Evolutionary conservation across 768 basidiomycete species (phyloP).

Genomic region (Lenzites betulinus): DNA sequence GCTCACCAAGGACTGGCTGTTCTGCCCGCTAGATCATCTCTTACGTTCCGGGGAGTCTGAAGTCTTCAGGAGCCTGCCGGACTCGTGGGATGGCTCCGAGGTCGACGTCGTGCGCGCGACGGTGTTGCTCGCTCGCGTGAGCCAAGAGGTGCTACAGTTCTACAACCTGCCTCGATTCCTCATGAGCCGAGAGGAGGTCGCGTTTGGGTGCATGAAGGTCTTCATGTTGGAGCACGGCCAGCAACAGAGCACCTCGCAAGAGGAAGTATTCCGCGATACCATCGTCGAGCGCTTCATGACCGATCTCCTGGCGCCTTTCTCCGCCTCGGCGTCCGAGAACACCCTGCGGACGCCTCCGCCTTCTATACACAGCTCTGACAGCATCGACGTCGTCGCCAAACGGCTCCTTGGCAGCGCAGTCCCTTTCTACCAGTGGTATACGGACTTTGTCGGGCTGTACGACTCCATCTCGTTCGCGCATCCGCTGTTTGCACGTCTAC

Average conservation of each 20-base stretch:
- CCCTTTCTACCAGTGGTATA: conserved; percentile 94
- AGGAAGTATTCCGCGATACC: conserved; percentile 81
- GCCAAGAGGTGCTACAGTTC: conserved; percentile 45
- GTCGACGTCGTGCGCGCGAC: conserved; percentile 72
- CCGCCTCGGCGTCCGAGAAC: conserved; percentile 32
- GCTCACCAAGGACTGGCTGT: conserved; percentile 62
- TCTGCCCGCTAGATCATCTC: conserved; percentile 73
- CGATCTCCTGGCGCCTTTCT: conserved; percentile 58
- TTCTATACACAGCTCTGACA: conserved; percentile 25
- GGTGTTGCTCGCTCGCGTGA: conserved; percentile 58
- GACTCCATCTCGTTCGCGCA: conserved; percentile 89
- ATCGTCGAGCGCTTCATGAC: conserved; percentile 61
- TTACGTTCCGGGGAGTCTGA: conserved; percentile 73
- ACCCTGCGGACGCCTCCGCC: conserved; percentile 21
- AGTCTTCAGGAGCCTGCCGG: conserved; percentile 69
- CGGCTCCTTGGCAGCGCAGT: conserved; percentile 64
- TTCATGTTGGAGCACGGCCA: conserved; percentile 96
- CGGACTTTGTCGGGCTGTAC: conserved; percentile 89
- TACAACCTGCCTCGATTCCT: conserved; percentile 45
- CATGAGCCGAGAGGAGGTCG: conserved; percentile 54
- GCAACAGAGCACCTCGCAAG: conserved; percentile 33
- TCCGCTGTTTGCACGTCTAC: conserved; percentile 67
- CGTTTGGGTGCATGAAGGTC: conserved; percentile 87
- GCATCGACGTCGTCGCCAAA: conserved; percentile 56
- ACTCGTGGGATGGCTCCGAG: conserved; percentile 78